These are phyloP conservation scores for Zhuliangozyma blackwelliae DNA, from an alignment of 1,139 yeast genomes.

Conservation along the genomic window DNA sequence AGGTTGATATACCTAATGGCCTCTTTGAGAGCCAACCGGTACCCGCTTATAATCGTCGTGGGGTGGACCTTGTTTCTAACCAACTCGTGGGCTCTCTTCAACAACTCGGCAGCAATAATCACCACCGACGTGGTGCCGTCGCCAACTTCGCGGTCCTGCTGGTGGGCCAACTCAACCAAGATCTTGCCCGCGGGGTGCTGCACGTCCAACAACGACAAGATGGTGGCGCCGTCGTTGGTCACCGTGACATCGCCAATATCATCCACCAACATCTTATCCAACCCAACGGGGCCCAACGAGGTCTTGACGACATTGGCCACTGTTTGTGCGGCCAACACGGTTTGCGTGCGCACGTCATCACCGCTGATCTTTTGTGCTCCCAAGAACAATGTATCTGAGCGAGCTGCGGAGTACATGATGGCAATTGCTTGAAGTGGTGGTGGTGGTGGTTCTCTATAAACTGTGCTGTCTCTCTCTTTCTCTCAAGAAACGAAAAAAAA, in stretches of 20 bases:
- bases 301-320: slow-evolving; percentile 97
- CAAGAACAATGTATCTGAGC: slow-evolving; percentile 87
- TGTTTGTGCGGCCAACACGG: slow-evolving; percentile 92
- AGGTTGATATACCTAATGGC: slow-evolving; percentile 86
- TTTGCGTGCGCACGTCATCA: slow-evolving; percentile 93
- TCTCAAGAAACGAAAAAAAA: slow-evolving; percentile 5
- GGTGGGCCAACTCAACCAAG: slow-evolving; percentile 94
- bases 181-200: slow-evolving; percentile 99
- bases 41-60: slow-evolving; percentile 95
- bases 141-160: slow-evolving; percentile 98
- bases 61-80: slow-evolving; percentile 95
- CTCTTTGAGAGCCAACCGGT: slow-evolving; percentile 88
- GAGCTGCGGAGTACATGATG: slow-evolving; percentile 53
- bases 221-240: slow-evolving; percentile 98
- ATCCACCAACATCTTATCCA: slow-evolving; percentile 97
- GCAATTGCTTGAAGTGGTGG: neutral
- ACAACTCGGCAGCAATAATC: slow-evolving; percentile 86
- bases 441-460: neutral
- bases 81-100: slow-evolving; percentile 89
- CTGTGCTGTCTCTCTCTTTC: neutral
- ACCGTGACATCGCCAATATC: slow-evolving; percentile 99
- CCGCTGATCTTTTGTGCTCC: slow-evolving; percentile 97
- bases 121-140: slow-evolving; percentile 98
- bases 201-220: slow-evolving; percentile 83
- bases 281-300: slow-evolving; percentile 95